phyloP scores from a whole-genome alignment of 2,329 filamentous ascomycete species.

The Pseudocercospora pini-densiflorae region DNA sequence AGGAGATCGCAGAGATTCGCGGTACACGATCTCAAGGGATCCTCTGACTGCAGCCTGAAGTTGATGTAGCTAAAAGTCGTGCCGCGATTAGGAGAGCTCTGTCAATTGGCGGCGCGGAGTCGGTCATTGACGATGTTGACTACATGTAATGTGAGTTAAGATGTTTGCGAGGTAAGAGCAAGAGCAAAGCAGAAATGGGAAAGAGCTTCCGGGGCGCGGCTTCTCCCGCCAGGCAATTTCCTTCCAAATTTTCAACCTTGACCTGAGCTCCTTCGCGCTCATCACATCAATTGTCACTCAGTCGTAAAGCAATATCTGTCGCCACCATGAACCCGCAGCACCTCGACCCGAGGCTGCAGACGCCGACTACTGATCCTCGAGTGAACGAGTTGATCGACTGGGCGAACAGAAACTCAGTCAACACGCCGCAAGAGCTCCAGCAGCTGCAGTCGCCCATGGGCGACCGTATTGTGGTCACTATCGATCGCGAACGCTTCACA shows the following conservation, averaged over 20 bases:
- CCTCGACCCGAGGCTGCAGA: background rate
- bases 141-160: background rate
- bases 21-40: too few species aligned
- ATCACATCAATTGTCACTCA: background rate
- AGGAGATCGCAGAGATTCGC: background rate
- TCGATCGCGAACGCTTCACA: constrained; percentile 28
- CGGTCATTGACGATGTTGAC: background rate
- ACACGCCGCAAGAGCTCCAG: background rate
- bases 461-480: constrained; percentile 19
- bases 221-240: too few species aligned
- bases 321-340: background rate
- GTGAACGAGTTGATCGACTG: background rate
- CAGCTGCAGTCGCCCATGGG: background rate
- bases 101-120: background rate
- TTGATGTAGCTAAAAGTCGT: background rate
- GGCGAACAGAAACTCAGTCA: background rate
- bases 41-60: too few species aligned
- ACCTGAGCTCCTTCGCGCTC: too few species aligned
- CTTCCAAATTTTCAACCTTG: too few species aligned
- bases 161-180: background rate
- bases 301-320: background rate
- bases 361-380: background rate
- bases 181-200: background rate
- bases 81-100: too few species aligned
- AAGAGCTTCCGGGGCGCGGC: background rate